Evolutionary conservation across 495 filamentous ascomycete genomes (phyloP), one percentile per base, ranked within the genome.

Genomic region (Xylaria palmicola): DNA sequence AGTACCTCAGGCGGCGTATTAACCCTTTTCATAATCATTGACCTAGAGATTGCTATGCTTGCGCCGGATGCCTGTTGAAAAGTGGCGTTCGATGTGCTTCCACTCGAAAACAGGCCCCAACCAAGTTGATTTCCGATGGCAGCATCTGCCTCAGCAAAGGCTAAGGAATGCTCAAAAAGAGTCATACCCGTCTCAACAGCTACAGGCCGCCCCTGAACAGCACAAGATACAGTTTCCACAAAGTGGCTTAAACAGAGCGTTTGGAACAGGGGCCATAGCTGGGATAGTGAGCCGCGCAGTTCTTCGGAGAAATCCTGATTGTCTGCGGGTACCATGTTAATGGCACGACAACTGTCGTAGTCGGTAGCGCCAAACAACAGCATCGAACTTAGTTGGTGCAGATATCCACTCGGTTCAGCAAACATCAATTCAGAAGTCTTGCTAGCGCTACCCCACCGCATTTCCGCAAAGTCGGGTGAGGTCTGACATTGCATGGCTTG

Each of bases 171-270:
- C 65, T 98, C 94, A 69, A 98, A 94, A 19, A 98, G 83, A 0
- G 93, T 96, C 90, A 98, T 97, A 6, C 93, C 92, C 0, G 92
- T 94, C 75, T 98, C 94, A 0, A 91, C 87, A 60, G 87, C 83
- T 6, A 88, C 80, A 3, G 81, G 80, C 10, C 89, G 84, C n/a
- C 93, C 92, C 64, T 96, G 92, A n/a, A 98, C 79, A 4, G 93
- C 90, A 71, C 91, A 93, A 6, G 88, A 85, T 20, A 98, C 77
- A 0, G 89, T 92, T 69, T 98, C 94, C 26, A 95, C 72, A 66
- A 97, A 94, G 65, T 96, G 91, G 64, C 90, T 89, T 2, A 94
- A 67, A 58, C 91, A 94, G 10, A 97, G 78, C 0, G 87, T 84
- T 53, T 88, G 73, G 68, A 98, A 98, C 2, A 95, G 81, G 1